phyloP scores from a whole-genome alignment of 805 yeast species.

The Saturnispora serradocipensis region DNA sequence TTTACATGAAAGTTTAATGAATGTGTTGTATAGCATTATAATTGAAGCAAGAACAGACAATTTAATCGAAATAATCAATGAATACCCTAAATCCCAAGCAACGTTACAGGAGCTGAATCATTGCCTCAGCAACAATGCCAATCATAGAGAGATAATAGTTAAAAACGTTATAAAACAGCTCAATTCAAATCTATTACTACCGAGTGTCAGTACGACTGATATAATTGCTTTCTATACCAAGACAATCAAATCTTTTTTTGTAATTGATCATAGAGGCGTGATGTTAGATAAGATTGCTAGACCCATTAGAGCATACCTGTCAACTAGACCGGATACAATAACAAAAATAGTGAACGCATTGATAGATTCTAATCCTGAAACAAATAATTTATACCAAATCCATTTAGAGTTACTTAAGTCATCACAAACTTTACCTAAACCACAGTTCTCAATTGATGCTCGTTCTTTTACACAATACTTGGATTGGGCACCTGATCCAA shows the following conservation, averaged over 20 bases:
- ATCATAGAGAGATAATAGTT: conserved; percentile 46
- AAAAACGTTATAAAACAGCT: conserved; percentile 39
- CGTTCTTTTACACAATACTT: conserved; percentile 27
- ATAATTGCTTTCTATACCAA: conserved; percentile 61
- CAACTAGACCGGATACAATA: conserved; percentile 66
- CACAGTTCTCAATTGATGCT: conserved; percentile 12
- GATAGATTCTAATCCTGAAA: conserved; percentile 36
- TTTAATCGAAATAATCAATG: conserved; percentile 46
- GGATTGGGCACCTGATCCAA: conserved; percentile 78
- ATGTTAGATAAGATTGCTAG: conserved; percentile 67
- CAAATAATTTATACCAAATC: conserved; percentile 40
- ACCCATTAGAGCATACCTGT: conserved; percentile 65
- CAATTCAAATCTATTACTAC: conserved; percentile 47
- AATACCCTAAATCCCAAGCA: conserved; percentile 42
- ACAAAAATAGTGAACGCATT: conserved; percentile 63
- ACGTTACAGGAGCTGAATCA: conserved; percentile 51
- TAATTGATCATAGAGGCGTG: conserved; percentile 84
- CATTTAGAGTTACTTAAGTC: conserved; percentile 16
- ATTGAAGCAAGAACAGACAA: conserved; percentile 44
- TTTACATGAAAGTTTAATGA: conserved; percentile 13
- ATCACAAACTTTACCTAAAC: conserved; percentile 6
- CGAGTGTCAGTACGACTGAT: conserved; percentile 72
- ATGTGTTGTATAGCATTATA: conserved; percentile 19
- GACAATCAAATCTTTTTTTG: conserved; percentile 59
- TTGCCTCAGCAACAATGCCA: conserved; percentile 35